Base-by-base conservation (phyloP, 2,329 filamentous ascomycete genomes). In the Xylaria digitata region DNA sequence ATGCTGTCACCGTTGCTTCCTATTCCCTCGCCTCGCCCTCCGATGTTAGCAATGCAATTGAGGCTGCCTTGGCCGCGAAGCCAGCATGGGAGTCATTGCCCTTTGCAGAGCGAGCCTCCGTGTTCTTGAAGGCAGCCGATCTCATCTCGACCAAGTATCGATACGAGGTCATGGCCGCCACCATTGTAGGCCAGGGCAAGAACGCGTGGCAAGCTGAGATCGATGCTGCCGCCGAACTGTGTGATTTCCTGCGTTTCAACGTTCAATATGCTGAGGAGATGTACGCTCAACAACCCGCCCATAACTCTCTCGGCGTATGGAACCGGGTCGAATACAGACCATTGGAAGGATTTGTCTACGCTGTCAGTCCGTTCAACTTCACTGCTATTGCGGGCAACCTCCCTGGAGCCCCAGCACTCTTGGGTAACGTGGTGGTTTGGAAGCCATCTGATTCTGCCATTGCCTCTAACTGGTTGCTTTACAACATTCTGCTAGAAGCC, bases 191-290 rank as follows among this genome's bases (percentile, higher is more conserved):
- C 68, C 95, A 99, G 82, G 95, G 96, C 75, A 98, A 98, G 88
- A 98, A 97, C 79, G 93, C 93, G 54, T 98, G 94, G 94, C 95
- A 99, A 82, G 95, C 96, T n/a, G 95, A 99, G 85, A 98, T 98
- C 71, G 95, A 98, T 80, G 87, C 94, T 45, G 95, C 95, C 19
- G 95, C 95, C 8, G 96, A 99, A 85, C 82, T 97, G 74, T 91
- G 89, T 73, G 95, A 99, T 79, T 98, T 98, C 82, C 84, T 98
- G 78, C 89, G 94, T 77, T 97, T 97, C 84, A 96, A 96, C 77
- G 95, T 97, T 60, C 89, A 94, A 79, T 97, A 96, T 77, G 95
- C 95, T 32, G 91, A 97, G 82, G 92, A 97, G 78, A 83, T 97
- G 63, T 97, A 97, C 79, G 87, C 88, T 43, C 89, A 93, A 78